These are phyloP conservation scores for Xerocomellus amylosporus DNA, from an alignment of 768 basidiomycete genomes.

Conservation along the genomic window DNA sequence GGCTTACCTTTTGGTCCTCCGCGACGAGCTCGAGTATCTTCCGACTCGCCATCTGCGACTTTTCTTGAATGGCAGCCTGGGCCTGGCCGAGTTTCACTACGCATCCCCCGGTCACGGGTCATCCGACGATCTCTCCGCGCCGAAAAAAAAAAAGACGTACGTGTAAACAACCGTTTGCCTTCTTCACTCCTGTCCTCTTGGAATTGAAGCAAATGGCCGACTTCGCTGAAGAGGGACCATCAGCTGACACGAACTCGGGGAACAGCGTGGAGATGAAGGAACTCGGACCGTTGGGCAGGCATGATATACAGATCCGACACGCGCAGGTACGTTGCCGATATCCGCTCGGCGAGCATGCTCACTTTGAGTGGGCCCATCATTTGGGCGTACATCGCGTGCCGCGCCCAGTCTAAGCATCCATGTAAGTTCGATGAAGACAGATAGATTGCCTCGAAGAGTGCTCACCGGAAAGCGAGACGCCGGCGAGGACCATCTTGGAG, in stretches of 20 bases:
- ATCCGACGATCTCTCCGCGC: background rate
- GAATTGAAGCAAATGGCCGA: conserved; percentile 18
- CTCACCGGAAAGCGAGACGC: conserved; percentile 15
- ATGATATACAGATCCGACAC: conserved; percentile 23
- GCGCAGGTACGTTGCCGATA: conserved; percentile 16
- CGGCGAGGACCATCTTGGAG: conserved; percentile 17
- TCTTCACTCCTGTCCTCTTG: conserved; percentile 20
- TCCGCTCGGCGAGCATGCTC: conserved; percentile 22
- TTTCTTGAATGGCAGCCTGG: conserved; percentile 16
- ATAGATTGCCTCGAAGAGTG: too few relatives aligned
- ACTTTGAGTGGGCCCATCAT: conserved; percentile 25
- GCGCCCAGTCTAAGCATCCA: conserved; percentile 9
- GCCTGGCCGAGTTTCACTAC: conserved; percentile 11
- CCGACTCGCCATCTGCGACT: conserved; percentile 14
- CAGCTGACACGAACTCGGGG: background rate
- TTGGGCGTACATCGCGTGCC: conserved; percentile 20
- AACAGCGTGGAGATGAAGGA: background rate
- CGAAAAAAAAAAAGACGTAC: background rate
- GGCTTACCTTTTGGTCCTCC: conserved; percentile 10
- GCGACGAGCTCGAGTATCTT: conserved; percentile 16
- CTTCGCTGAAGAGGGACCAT: conserved; percentile 3
- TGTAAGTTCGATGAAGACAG: background rate
- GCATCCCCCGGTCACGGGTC: background rate
- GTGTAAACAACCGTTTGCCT: conserved; percentile 9
- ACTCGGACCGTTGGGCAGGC: conserved; percentile 19